phyloP scores from a whole-genome alignment of 2,329 filamentous ascomycete genomes.

The Xylariaceae sp. region DNA sequence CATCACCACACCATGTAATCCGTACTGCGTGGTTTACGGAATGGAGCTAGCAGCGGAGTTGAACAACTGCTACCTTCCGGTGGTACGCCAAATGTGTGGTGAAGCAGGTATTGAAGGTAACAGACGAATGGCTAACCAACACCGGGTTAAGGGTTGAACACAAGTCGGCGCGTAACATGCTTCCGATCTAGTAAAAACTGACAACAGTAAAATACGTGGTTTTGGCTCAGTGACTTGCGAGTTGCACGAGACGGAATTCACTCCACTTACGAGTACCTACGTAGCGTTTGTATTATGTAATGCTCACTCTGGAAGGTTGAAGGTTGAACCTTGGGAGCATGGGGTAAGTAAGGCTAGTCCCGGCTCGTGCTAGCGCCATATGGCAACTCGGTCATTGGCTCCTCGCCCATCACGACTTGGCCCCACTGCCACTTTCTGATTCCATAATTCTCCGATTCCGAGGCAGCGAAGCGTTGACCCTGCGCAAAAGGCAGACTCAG shows the following conservation, averaged over 20 bases:
- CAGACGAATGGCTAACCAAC: not conserved
- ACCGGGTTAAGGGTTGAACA: not conserved
- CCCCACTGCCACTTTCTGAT: not conserved
- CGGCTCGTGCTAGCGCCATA: not conserved
- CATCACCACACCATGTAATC: not conserved
- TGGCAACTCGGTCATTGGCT: not conserved
- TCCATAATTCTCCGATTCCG: not conserved
- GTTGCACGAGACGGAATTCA: too few species aligned
- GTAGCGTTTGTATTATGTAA: not conserved
- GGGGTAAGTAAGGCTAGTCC: not conserved
- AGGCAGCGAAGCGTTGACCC: not conserved
- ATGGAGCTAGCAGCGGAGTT: too few species aligned
- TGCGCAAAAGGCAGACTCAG: not conserved
- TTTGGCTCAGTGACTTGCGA: too few species aligned
- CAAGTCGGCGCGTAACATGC: not conserved
- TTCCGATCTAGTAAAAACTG: not conserved
- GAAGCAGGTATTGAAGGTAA: not conserved
- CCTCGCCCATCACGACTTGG: not conserved
- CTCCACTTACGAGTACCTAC: too few species aligned
- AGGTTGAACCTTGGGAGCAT: not conserved
- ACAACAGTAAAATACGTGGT: not conserved
- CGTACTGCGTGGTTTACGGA: not conserved
- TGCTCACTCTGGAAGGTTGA: not conserved
- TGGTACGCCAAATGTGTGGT: not conserved
- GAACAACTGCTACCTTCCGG: too few species aligned